Percentiles rank a stretch among this genome's conserved stretches.
These are phyloP conservation scores for Desmodesmus armatus DNA, from an alignment of 139 green algal species.

Conservation along the genomic window DNA sequence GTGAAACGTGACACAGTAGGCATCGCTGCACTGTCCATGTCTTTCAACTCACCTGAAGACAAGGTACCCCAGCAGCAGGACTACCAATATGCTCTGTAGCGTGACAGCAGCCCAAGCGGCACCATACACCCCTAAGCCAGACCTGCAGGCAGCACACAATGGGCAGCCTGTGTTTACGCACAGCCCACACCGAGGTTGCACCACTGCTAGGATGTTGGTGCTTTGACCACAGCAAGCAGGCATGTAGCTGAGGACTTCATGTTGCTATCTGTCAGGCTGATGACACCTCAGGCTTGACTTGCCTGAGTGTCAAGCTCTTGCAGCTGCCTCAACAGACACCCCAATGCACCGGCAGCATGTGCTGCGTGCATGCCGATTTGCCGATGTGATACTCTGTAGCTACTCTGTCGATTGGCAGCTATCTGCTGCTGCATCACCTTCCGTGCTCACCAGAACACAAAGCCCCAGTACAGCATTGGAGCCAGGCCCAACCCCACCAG, in stretches of 20 bases:
- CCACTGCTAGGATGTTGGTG: too few relatives aligned
- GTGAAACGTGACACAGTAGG: too few relatives aligned
- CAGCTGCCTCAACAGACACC: not conserved
- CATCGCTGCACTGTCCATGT: too few relatives aligned
- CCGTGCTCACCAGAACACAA: constrained; percentile 7
- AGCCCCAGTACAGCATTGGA: not conserved
- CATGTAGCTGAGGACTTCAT: too few relatives aligned
- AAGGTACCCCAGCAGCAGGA: constrained; percentile 9
- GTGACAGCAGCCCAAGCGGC: not conserved
- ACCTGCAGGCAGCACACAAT: not conserved
- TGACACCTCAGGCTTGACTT: too few relatives aligned
- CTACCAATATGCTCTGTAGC: not conserved
- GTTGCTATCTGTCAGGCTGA: too few relatives aligned
- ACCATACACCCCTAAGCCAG: not conserved
- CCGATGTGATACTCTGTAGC: too few relatives aligned
- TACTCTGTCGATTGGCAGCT: too few relatives aligned
- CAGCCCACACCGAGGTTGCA: constrained; percentile 3
- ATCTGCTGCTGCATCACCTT: not conserved
- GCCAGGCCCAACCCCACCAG: not conserved
- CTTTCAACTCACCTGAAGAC: constrained; percentile 10
- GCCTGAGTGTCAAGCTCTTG: too few relatives aligned
- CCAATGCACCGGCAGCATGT: too few relatives aligned
- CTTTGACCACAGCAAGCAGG: too few relatives aligned
- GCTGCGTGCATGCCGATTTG: too few relatives aligned
- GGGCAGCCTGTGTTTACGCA: not conserved